Percentiles rank a stretch among this genome's conserved stretches.
phyloP scores from a whole-genome alignment of 2,329 filamentous ascomycete genomes.

The Alternaria postmessia region DNA sequence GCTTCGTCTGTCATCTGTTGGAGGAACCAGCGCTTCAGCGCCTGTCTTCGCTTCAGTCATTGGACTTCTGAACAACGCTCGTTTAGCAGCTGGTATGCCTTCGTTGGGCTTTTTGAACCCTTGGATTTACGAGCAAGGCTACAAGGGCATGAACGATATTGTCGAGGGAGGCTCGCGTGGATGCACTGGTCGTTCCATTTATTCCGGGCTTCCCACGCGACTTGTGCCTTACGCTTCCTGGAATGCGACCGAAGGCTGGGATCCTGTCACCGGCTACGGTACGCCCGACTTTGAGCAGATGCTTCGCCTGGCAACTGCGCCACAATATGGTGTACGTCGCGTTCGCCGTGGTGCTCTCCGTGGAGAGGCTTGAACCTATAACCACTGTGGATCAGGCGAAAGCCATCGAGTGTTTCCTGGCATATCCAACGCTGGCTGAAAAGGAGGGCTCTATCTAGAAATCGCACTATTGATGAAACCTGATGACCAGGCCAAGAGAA shows the following conservation, averaged over 20 bases:
- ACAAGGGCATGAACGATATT: constrained; percentile 59
- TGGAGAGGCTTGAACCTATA: neutral
- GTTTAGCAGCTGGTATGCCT: constrained; percentile 45
- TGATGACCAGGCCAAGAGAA: neutral
- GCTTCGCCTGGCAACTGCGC: constrained; percentile 33
- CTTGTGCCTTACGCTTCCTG: constrained; percentile 58
- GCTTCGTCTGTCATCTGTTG: constrained; percentile 41
- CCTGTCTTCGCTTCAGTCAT: constrained; percentile 50
- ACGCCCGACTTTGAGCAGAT: constrained; percentile 49
- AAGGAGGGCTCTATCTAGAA: neutral
- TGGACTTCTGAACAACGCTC: constrained; percentile 50
- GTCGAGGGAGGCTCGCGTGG: constrained; percentile 57
- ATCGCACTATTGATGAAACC: neutral
- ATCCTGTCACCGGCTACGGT: constrained; percentile 58
- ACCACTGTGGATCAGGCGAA: neutral
- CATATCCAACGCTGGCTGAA: neutral
- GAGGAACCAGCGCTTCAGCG: constrained; percentile 52
- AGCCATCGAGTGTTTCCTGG: neutral
- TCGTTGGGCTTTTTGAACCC: constrained; percentile 52
- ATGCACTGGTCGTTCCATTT: constrained; percentile 53
- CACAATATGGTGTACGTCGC: constrained; percentile 26
- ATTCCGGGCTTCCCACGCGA: constrained; percentile 49
- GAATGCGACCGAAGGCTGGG: constrained; percentile 61
- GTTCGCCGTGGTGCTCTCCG: constrained; percentile 13
- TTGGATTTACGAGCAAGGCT: constrained; percentile 54